Evolutionary conservation across 2,329 filamentous ascomycete species (phyloP), one percentile per base, ranked within the genome.

Genomic region (Sphaerulina vaccinii): DNA sequence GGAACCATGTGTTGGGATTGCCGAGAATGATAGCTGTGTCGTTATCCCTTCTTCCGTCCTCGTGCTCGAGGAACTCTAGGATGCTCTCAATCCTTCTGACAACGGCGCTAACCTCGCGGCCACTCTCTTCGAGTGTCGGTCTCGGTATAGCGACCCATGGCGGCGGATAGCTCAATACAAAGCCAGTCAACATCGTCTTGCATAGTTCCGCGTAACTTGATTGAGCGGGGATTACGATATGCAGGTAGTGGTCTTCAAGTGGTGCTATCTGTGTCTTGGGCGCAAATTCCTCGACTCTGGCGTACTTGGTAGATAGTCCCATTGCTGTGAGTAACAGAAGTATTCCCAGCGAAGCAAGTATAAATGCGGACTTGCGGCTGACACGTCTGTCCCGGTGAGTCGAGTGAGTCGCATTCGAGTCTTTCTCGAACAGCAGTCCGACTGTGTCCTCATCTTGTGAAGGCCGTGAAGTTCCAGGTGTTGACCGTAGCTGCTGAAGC

Each of bases 1-100:
- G 55, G 15, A 57, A 55, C 55, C 55, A 57, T 2, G 49, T 41
- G 2, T 44, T 47, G 1, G 40, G 11, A 19, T 57, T 57, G 11
- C 48, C 52, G 5, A 57, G 24, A 10, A 57, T 49, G 2, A 42
- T 33, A 1, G 49, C 49, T 13, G 46, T 41, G 11, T 57, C 55
- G 8, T 52, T 38, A 4, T 49, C 45, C 16, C 44, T 45, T 15
- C 38, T 23, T 18, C 42, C 33, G 3, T 38, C 29, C 23, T 47
- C 39, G 10, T 39, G 3, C 16, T 44, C 37, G 10, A 57, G 43
- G 19, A 54, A 46, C n/a, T 19, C 19, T 4, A 46, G 42, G 15
- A 52, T 43, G 23, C 40, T 32, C 13, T 55, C 38, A 11, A 57
- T 13, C 39, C 52, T 57, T 5, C 29, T 11, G 22, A 52, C 22